phyloP scores from a whole-genome alignment of 768 basidiomycete genomes.

The Lactarius tabidus region DNA sequence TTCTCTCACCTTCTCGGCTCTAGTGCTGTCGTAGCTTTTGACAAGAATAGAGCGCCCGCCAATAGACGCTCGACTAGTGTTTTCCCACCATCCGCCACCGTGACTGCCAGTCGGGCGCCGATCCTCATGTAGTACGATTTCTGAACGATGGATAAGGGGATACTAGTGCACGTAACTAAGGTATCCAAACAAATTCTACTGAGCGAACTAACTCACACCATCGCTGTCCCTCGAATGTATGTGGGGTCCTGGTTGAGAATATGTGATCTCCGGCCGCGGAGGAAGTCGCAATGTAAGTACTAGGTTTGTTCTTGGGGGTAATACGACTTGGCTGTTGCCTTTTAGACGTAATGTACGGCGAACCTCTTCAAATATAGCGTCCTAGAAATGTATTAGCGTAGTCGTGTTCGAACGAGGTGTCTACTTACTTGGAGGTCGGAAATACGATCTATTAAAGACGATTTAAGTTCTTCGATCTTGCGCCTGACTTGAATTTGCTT shows the following conservation, averaged over 20 bases:
- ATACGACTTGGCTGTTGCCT: neutral
- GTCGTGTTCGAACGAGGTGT: neutral
- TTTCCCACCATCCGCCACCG: constrained; percentile 12
- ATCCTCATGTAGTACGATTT: constrained; percentile 1
- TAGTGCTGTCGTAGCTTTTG: constrained; percentile 10
- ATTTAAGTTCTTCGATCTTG: constrained; percentile 1
- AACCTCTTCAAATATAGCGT: neutral
- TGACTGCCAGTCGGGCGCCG: neutral
- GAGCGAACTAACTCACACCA: constrained; percentile 2
- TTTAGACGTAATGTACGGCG: neutral
- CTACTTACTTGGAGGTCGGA: constrained; percentile 8
- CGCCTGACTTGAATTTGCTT: neutral
- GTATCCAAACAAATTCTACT: neutral
- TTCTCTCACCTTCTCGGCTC: constrained; percentile 6
- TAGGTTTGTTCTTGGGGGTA: constrained; percentile 3
- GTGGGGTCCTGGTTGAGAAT: neutral
- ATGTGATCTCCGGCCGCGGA: neutral
- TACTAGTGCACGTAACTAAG: neutral
- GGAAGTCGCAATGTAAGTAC: constrained; percentile 3
- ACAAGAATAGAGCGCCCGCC: constrained; percentile 5
- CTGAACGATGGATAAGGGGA: constrained; percentile 12
- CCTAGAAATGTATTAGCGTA: neutral
- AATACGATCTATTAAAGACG: constrained; percentile 3
- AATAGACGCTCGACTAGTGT: constrained; percentile 3
- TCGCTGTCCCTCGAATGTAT: constrained; percentile 4